Base-by-base conservation (phyloP, 1,284 basidiomycete genomes). In the Irpex sp. region DNA sequence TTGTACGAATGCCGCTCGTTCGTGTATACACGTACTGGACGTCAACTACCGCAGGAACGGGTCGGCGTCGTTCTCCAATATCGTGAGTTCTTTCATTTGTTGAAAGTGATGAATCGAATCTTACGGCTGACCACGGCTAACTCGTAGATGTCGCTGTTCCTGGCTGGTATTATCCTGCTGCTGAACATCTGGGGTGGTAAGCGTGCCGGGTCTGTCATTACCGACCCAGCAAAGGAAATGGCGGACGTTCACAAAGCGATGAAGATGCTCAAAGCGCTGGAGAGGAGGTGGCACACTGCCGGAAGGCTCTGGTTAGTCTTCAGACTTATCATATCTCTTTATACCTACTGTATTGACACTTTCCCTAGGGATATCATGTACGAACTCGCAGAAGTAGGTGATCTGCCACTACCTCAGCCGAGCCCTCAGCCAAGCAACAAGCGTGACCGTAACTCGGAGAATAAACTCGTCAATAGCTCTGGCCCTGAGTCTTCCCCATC, bases 161-260 rank as follows among this genome's bases (percentile, higher is more conserved):
- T 86, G 0, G 81, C 88, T 0, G 87, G 83, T 0, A 82, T 91
- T 61, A 85, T 92, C 17, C 78, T 93, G 3, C 75, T 93, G 59
- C 78, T 93, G 66, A 89, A 86, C 67, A 86, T 92, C 17, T 93
- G 91, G 84, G 86, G 87, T 13, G 86, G 85, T 15, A 87, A 85
- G 70, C 80, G 83, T 58, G 82, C 84, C n/a, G 85, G 85, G 0
- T 44, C 40, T 11, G 74, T 82, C 19, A 76, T 78, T 9, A 77
- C 76, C 0, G 85, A 90, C 64, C 78, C 84, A 0, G 80, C 81
- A 58, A 83, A 84, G 67, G 86, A 90, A 68, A 84, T 91, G 79
- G 78, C 78, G 55, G 90, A 93, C 68, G 87, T 93, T 34, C 79
- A 86, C 66, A 87, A 85, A 68, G 91, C 90, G 69, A 85, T 92